phyloP scores from a whole-genome alignment of 768 basidiomycete species.

The Termitomyces sp. region DNA sequence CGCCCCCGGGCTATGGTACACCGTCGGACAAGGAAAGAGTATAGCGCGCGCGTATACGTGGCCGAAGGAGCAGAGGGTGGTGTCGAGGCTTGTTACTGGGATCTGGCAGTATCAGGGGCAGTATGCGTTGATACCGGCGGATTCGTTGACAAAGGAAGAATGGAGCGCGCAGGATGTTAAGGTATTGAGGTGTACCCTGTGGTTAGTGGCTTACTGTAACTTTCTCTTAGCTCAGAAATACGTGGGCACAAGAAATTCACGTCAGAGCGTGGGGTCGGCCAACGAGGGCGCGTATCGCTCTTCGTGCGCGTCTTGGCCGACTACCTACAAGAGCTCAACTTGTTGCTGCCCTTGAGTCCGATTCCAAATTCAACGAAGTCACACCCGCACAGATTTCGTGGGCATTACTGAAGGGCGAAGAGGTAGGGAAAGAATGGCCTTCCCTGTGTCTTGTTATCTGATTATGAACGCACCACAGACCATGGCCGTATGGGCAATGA shows the following conservation, averaged over 20 bases:
- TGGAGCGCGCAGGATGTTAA: conserved; percentile 6
- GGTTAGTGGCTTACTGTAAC: background rate
- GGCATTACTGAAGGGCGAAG: conserved; percentile 7
- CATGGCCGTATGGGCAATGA: conserved; percentile 1
- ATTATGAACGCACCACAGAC: background rate
- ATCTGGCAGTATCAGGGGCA: conserved; percentile 18
- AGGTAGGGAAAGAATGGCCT: background rate
- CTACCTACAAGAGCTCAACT: conserved; percentile 6
- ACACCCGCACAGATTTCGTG: background rate
- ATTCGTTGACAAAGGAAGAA: conserved; percentile 13
- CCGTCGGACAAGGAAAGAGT: background rate
- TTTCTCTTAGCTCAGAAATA: conserved; percentile 1
- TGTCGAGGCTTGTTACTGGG: background rate
- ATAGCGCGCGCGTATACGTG: background rate
- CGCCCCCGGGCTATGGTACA: conserved; percentile 29
- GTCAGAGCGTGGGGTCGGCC: conserved; percentile 1
- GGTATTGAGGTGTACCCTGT: background rate
- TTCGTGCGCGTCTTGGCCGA: conserved; percentile 1
- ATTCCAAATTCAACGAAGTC: background rate
- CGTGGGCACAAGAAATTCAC: conserved; percentile 4
- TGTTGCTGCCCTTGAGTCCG: background rate
- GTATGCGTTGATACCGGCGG: conserved; percentile 3
- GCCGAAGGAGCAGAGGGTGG: background rate
- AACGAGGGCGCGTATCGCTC: conserved; percentile 10
- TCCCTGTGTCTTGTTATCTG: background rate